Evolutionary conservation across 169 alveolate species (phyloP).

Genomic region (Eimeria praecox): DNA sequence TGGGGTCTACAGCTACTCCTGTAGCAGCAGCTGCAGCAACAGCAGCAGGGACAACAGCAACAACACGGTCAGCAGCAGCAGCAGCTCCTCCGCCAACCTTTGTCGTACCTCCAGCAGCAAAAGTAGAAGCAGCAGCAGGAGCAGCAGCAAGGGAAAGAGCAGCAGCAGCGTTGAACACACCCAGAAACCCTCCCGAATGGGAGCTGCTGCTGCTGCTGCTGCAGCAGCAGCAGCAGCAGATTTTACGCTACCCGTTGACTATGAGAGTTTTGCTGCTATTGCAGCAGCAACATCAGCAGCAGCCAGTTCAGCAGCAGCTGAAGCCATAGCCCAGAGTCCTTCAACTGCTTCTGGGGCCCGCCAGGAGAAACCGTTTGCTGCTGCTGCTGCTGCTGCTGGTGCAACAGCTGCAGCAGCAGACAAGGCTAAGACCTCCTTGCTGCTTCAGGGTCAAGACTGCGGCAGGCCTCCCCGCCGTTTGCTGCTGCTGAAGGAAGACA

Average conservation of each 20-base stretch:
- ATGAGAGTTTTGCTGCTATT: neutral
- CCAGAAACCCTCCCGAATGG: neutral
- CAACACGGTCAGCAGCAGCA: conserved; percentile 12
- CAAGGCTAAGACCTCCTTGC: neutral
- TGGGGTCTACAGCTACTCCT: conserved; percentile 31
- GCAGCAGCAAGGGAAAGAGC: conserved; percentile 34
- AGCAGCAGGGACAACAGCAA: conserved; percentile 18
- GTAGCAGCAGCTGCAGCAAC: conserved; percentile 31
- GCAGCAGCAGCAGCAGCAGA: conserved; percentile 18
- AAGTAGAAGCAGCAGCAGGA: neutral
- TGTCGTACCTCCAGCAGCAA: neutral
- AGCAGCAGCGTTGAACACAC: neutral
- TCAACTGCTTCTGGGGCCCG: neutral
- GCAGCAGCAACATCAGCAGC: conserved; percentile 22
- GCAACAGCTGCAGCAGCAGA: conserved; percentile 17
- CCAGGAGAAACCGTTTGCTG: neutral
- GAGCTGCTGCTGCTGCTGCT: neutral
- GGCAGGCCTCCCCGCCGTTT: conserved; percentile 42
- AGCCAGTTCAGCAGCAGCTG: neutral
- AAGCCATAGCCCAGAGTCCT: neutral
- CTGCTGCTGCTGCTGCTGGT: neutral
- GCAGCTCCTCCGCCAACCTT: neutral
- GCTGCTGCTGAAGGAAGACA: conserved; percentile 30
- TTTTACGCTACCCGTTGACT: neutral
- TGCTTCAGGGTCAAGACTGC: conserved; percentile 14